Evolutionary conservation across 2,329 filamentous ascomycete genomes (phyloP).

Genomic region (Thelonectria blattea): DNA sequence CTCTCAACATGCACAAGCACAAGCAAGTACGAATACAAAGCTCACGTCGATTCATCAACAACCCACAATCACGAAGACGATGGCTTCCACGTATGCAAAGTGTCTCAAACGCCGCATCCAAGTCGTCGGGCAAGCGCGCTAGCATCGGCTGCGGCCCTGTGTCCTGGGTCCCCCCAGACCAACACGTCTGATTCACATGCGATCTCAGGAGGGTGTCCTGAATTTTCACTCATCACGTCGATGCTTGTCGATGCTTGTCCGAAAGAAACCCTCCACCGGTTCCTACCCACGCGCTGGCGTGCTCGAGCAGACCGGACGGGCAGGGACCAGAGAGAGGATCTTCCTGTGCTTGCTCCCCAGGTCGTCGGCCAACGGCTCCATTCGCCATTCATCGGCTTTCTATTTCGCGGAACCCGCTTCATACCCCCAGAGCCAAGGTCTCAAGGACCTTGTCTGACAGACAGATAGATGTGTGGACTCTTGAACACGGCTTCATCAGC

Average conservation of each 20-base stretch:
- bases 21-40: no score
- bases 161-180: background rate
- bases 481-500: no score
- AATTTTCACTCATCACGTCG: no score
- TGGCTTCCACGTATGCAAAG: background rate
- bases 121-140: background rate
- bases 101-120: slow-evolving; percentile 1
- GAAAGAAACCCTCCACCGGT: slow-evolving; percentile 10
- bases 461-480: background rate
- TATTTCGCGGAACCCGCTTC: slow-evolving; percentile 3
- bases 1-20: background rate
- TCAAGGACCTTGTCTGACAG: background rate
- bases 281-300: slow-evolving; percentile 16
- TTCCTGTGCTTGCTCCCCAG: background rate
- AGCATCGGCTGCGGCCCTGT: slow-evolving; percentile 1
- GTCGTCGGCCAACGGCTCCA: slow-evolving; percentile 7
- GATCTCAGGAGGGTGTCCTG: background rate
- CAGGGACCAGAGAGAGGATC: slow-evolving; percentile 7
- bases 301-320: slow-evolving; percentile 5
- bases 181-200: slow-evolving; percentile 20
- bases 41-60: background rate
- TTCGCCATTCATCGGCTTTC: slow-evolving; percentile 4
- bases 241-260: background rate
- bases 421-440: background rate
- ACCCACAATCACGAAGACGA: slow-evolving; percentile 13